Conservation (phyloP, 169 alveolate species). For the Babesia ovis region DNA sequence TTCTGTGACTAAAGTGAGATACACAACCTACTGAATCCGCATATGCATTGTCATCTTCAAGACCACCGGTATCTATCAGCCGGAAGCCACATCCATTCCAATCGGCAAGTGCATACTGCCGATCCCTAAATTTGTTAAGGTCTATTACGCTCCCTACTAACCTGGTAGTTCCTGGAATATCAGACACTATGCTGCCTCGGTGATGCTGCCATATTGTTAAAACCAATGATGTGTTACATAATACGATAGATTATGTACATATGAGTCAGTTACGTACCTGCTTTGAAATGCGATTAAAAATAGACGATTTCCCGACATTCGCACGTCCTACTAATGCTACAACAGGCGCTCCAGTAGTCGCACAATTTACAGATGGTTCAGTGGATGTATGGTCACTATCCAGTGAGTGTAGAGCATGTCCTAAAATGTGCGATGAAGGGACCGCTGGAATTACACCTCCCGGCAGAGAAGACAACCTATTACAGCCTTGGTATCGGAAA, state of each 20-base stretch:
- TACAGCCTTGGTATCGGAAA: neutral
- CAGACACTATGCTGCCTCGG: conserved; percentile 77
- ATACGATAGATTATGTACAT: neutral
- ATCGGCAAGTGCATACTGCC: conserved; percentile 73
- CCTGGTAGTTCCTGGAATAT: conserved; percentile 72
- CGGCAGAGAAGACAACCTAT: neutral
- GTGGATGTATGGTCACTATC: too few species aligned
- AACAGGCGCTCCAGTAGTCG: too few species aligned
- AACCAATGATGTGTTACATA: neutral
- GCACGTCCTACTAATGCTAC: conserved; percentile 78
- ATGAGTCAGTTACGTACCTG: conserved; percentile 33
- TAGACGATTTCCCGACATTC: conserved; percentile 79
- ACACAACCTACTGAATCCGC: conserved; percentile 63
- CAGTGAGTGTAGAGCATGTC: too few species aligned
- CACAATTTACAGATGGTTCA: too few species aligned
- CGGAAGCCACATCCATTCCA: conserved; percentile 77
- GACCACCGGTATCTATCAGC: conserved; percentile 78
- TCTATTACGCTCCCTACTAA: neutral
- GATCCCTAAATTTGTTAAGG: conserved; percentile 53
- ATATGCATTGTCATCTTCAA: conserved; percentile 65
- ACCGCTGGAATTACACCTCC: neutral
- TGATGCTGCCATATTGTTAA: conserved; percentile 58
- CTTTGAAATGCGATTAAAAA: conserved; percentile 76
- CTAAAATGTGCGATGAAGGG: neutral
- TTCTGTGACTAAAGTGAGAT: neutral